Base-by-base conservation (phyloP, 176 grass and related monocot genomes). In the Themeda triandra region DNA sequence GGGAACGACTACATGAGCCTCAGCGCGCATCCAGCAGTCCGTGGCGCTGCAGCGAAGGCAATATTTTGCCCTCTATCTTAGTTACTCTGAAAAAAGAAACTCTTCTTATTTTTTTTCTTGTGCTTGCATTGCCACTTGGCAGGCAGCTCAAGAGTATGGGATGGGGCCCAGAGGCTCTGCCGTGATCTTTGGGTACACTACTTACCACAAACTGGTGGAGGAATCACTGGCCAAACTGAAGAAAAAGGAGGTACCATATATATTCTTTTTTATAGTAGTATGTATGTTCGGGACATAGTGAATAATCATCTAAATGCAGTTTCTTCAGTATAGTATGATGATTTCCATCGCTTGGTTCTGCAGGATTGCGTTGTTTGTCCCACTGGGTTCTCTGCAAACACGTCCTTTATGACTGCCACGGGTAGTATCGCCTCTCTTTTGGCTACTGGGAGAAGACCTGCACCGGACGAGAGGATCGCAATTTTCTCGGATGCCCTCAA, bases 111-210 rank as follows among this genome's bases (percentile, higher is more conserved):
- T 4, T 15, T 46, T 46, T 4, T 46, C 15, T 15, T 48, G 14
- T 17, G 14, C 45, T 48, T 48, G 45, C 45, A 48, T 48, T 48
- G 45, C 4, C 45, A 48, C 4, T 48, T 48, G 45, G 45, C 45
- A 94, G 92, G 94, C 92, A 76, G 94, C 94, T 76, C 68, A 86
- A 85, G 70, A 75, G 29, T 35, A 91, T 39, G 95, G 92, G 39
- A 97, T 94, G 95, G 95, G 92, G 9, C 95, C 95, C 0, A 94
- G 94, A 87, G 95, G 95, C 66, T 97, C 92, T 2, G 71, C 92
- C 0, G 66, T 97, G 68, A 69, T 94, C 10, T 94, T 88, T 15
- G 95, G 92, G 9, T 89, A 91, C 27, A 92, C 95, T 28, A 92
- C 78, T 66, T 94, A 94, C 76, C 95, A 97, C 81, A 66, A 79